phyloP scores from a whole-genome alignment of 768 basidiomycete genomes.

The Suillus placidus region DNA sequence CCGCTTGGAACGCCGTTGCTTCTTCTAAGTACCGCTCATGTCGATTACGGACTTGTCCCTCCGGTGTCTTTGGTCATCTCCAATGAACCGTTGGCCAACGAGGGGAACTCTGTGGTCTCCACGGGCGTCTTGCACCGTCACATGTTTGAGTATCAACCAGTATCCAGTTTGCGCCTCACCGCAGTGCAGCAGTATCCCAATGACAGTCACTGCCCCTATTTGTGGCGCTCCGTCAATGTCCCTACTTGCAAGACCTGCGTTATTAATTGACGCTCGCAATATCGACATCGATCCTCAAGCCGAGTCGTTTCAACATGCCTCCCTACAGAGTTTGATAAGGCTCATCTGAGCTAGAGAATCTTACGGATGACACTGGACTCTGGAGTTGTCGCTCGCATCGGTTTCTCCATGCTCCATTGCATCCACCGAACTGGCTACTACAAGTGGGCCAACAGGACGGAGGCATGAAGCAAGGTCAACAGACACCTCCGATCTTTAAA shows the following conservation, averaged over 20 bases:
- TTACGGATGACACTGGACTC: not conserved
- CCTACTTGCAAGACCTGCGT: not conserved
- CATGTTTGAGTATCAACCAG: not conserved
- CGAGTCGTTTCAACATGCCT: not conserved
- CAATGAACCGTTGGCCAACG: not conserved
- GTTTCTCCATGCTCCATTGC: not conserved
- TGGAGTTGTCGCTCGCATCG: not conserved
- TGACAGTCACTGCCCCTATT: not conserved
- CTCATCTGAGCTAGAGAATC: not conserved
- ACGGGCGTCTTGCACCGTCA: not conserved
- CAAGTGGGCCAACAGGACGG: not conserved
- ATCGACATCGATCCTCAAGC: not conserved
- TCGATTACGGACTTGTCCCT: not conserved
- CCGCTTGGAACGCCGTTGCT: too few relatives aligned
- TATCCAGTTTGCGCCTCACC: not conserved
- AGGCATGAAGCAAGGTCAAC: not conserved
- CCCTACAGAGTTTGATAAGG: not conserved
- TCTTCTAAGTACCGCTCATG: not conserved
- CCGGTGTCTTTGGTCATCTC: not conserved
- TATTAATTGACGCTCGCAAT: not conserved
- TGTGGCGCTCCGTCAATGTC: not conserved
- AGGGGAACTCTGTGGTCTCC: not conserved
- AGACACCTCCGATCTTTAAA: not conserved
- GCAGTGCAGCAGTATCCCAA: not conserved
- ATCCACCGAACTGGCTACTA: not conserved